phyloP scores from a whole-genome alignment of 495 filamentous ascomycete genomes.

The Ascobolus immersus region DNA sequence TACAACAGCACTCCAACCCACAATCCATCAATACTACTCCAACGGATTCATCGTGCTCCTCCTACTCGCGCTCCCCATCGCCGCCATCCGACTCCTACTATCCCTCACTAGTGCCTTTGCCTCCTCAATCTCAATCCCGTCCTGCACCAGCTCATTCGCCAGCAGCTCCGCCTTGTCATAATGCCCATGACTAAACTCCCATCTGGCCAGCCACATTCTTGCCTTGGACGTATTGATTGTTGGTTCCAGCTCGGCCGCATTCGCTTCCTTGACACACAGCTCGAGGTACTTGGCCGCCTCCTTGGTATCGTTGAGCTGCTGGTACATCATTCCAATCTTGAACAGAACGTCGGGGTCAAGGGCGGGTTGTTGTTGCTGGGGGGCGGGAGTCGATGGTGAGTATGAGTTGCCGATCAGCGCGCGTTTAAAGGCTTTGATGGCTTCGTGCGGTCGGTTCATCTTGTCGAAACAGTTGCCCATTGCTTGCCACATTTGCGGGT shows the following conservation, averaged over 20 bases:
- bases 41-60: no score
- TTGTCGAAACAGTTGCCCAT: conserved; percentile 75
- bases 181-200: conserved; percentile 48
- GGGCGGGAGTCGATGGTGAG: background rate
- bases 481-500: conserved; percentile 96
- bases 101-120: conserved; percentile 87
- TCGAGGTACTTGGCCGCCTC: conserved; percentile 89
- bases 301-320: conserved; percentile 42
- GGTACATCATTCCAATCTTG: conserved; percentile 74
- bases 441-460: conserved; percentile 56
- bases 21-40: no score
- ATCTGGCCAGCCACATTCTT: conserved; percentile 75
- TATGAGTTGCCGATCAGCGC: conserved; percentile 32
- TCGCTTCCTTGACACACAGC: conserved; percentile 65
- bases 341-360: conserved; percentile 77
- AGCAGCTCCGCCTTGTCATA: conserved; percentile 51
- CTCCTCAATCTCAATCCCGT: conserved; percentile 93
- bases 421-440: conserved; percentile 81
- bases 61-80: conserved; percentile 16
- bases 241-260: conserved; percentile 61
- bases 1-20: no score
- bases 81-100: conserved; percentile 54
- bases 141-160: conserved; percentile 75
- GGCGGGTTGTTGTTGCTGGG: conserved; percentile 4
- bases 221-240: conserved; percentile 77